Base-by-base conservation (phyloP, 257 asterid genomes). In the Salvia splendens region DNA sequence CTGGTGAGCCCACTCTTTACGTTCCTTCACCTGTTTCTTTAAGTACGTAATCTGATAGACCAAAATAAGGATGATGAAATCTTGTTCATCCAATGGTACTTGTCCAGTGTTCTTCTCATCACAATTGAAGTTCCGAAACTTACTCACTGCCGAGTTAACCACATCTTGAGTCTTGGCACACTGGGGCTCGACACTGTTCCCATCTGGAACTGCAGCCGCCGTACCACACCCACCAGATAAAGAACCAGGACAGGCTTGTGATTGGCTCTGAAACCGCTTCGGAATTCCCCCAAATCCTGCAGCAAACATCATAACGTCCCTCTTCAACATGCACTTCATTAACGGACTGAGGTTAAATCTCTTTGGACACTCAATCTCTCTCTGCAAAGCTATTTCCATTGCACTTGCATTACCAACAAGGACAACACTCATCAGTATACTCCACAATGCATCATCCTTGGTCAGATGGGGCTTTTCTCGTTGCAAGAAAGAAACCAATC, bases 1-100 rank as follows among this genome's bases (percentile, higher is more conserved):
- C 74, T 90, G 88, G 65, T 88, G 97, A 14, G 97, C 99, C 99
- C 99, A 90, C 30, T 88, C 99, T 75, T 88, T 90, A 15, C 92
- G 79, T 61, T 93, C 99, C 81, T 86, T 85, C 56, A 86, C 95
- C 74, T 88, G 92, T 49, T 78, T 85, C 84, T 93, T 96, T 11
- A 90, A 84, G 67, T 88, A 96, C 85, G 90, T 88, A 53, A 88
- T 83, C 87, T 88, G 95, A 71, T 80, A 87, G 46, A 88, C 68
- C 86, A 90, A 79, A 74, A 83, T 79, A n/a, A 93, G 57, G 56
- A 90, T 81, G 90, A 79, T 82, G 64, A 86, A 94, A 49, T 93
- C 99, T 77, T 93, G 90, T 79, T 88, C 88, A 75, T 86, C 94
- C 68, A 86, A 52, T 8, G 85, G 51, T 5, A 67, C 89, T 61